Base-by-base conservation (phyloP, 108 stramenopile species). In the Nitzschia sp. region DNA sequence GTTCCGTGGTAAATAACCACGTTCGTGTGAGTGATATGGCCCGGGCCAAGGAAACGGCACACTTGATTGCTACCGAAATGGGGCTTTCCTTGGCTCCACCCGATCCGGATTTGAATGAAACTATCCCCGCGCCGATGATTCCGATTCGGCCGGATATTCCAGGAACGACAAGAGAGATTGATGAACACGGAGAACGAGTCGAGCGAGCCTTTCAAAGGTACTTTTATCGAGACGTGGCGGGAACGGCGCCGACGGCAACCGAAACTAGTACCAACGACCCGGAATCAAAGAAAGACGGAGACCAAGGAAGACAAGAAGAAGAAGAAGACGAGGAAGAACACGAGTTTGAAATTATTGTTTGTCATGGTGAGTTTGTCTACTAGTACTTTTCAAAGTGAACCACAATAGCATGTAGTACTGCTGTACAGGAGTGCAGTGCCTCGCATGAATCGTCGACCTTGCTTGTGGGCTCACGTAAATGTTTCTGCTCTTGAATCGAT, bases 261-360 rank as follows among this genome's bases (percentile, higher is more conserved):
- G 21, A n/a, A n/a, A n/a, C n/a, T n/a, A n/a, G 16, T 31, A 33
- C 11, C 17, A 17, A 58, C 9, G 55, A 62, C 15, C n/a, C n/a
- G n/a, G n/a, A n/a, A n/a, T n/a, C n/a, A n/a, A n/a, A n/a, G n/a
- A n/a, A n/a, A n/a, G n/a, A n/a, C n/a, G n/a, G n/a, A n/a, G n/a
- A n/a, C n/a, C n/a, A n/a, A n/a, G n/a, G n/a, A n/a, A n/a, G n/a
- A n/a, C 45, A 77, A 3, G 35, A 35, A 35, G 58, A 30, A 5
- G 33, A 73, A 34, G 67, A 67, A 4, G 56, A 66, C 13, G 63
- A 72, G 8, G 53, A 73, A 17, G 57, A 76, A 26, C 31, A 97
- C 65, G 91, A 94, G 67, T 95, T 94, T 68, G 94, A 94, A 70
- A 86, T 97, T 47, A 90, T 97, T 53, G 94, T 97, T 0, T 92